These are phyloP conservation scores for Saxophila tyrrhenica DNA, from an alignment of 495 filamentous ascomycete species.

Conservation along the genomic window DNA sequence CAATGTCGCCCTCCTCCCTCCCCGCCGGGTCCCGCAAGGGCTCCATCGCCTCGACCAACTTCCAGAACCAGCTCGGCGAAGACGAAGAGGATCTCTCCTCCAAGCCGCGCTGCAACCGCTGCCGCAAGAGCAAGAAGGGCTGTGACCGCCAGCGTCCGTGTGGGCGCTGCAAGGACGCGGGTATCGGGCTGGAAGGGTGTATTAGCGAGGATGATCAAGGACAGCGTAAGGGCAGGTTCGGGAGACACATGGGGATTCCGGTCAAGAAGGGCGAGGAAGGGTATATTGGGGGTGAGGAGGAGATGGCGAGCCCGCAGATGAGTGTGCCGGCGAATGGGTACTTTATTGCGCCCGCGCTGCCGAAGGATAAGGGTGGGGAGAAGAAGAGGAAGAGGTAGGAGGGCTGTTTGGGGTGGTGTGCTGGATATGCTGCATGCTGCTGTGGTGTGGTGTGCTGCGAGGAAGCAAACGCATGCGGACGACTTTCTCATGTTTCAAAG, in stretches of 20 bases:
- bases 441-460: too few relatives aligned
- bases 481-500: too few relatives aligned
- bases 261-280: conserved; percentile 54
- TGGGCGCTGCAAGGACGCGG: conserved; percentile 88
- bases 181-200: conserved; percentile 81
- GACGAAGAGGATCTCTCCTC: conserved; percentile 86
- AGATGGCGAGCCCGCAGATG: conserved; percentile 8
- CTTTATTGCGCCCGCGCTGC: conserved; percentile 20
- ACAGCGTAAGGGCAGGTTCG: conserved; percentile 90
- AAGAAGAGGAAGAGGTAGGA: conserved; percentile 62
- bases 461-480: too few relatives aligned
- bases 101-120: conserved; percentile 94
- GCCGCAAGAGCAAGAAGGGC: conserved; percentile 98
- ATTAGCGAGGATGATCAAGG: conserved; percentile 96
- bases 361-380: conserved; percentile 51
- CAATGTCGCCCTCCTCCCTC: conserved; percentile 57
- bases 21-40: conserved; percentile 63
- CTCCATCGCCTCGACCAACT: conserved; percentile 53
- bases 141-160: conserved; percentile 95
- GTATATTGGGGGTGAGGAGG: not conserved
- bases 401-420: too few relatives aligned
- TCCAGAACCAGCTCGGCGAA: conserved; percentile 58
- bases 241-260: conserved; percentile 90
- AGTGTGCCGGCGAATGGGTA: conserved; percentile 26
- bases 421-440: too few relatives aligned